Conservation (phyloP, 345 rosid genomes). For the Sapria himalayana region DNA sequence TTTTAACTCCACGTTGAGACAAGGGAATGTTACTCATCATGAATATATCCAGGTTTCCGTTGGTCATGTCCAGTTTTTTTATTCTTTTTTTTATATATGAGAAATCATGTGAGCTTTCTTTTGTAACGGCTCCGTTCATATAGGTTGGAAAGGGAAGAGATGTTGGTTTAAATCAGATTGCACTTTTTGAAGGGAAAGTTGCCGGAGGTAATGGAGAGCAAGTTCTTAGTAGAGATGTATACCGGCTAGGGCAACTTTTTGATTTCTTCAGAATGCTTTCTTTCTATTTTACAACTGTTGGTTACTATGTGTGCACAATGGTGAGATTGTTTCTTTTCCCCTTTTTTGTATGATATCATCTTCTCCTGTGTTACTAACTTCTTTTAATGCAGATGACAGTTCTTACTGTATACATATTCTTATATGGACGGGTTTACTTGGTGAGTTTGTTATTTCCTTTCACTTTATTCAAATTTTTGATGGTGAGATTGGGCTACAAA, state of each 20-base stretch:
- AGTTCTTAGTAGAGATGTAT: constrained; percentile 89
- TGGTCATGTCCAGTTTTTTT: neutral
- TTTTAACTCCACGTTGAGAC: constrained; percentile 92
- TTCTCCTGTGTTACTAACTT: no score
- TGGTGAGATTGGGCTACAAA: neutral
- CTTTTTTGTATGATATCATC: constrained; percentile 8
- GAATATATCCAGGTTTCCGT: constrained; percentile 82
- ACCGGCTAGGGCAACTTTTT: constrained; percentile 89
- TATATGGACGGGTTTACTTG: constrained; percentile 87
- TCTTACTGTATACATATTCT: constrained; percentile 71
- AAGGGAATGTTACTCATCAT: constrained; percentile 92
- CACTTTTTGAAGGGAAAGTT: constrained; percentile 94
- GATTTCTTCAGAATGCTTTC: constrained; percentile 98
- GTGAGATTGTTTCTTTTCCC: constrained; percentile 17
- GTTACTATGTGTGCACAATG: constrained; percentile 94
- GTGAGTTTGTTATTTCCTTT: constrained; percentile 18
- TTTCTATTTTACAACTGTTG: constrained; percentile 92
- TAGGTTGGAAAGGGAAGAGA: constrained; percentile 99
- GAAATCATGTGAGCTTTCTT: no score
- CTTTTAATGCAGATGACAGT: constrained; percentile 88
- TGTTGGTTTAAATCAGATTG: constrained; percentile 96
- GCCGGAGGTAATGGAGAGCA: constrained; percentile 99
- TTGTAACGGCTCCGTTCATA: constrained; percentile 7
- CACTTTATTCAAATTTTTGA: neutral
- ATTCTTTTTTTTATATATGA: constrained; percentile 3